Evolutionary conservation across 345 rosid species (phyloP).

Genomic region (Citrus maxima): DNA sequence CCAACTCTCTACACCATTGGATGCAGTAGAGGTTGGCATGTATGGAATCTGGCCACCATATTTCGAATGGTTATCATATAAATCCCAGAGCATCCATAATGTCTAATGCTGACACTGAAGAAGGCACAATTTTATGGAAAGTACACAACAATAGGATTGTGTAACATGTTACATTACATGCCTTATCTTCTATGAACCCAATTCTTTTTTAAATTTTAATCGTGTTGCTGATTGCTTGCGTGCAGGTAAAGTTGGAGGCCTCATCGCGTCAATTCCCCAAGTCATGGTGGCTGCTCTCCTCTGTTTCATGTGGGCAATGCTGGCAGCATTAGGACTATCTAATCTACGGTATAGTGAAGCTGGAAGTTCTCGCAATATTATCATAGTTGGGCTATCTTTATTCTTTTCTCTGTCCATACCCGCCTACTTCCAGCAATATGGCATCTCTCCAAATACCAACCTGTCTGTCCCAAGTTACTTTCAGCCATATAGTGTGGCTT

Average conservation of each 20-base stretch:
- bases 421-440: conserved; percentile 94
- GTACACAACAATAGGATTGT: not conserved
- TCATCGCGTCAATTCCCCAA: conserved; percentile 88
- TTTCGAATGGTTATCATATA: not conserved
- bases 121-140: not conserved
- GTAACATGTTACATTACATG: not conserved
- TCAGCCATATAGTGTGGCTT: conserved; percentile 80
- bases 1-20: not conserved
- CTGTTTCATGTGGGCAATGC: conserved; percentile 99
- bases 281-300: conserved; percentile 99
- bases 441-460: conserved; percentile 71
- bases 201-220: not conserved
- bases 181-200: not conserved
- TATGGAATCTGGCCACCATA: not conserved
- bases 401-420: conserved; percentile 89
- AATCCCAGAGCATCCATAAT: not conserved
- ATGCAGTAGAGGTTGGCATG: not conserved
- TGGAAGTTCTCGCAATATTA: conserved; percentile 94
- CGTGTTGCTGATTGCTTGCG: conserved; percentile 7
- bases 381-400: conserved; percentile 82
- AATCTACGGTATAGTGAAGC: conserved; percentile 97
- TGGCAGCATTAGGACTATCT: conserved; percentile 87
- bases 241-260: conserved; percentile 95
- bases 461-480: conserved; percentile 80
- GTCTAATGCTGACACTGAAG: not conserved